A percentile compares a stretch with the other conserved stretches of the same genome.
Evolutionary conservation across 345 rosid genomes (phyloP).

Genomic region (Eucalyptus albens): DNA sequence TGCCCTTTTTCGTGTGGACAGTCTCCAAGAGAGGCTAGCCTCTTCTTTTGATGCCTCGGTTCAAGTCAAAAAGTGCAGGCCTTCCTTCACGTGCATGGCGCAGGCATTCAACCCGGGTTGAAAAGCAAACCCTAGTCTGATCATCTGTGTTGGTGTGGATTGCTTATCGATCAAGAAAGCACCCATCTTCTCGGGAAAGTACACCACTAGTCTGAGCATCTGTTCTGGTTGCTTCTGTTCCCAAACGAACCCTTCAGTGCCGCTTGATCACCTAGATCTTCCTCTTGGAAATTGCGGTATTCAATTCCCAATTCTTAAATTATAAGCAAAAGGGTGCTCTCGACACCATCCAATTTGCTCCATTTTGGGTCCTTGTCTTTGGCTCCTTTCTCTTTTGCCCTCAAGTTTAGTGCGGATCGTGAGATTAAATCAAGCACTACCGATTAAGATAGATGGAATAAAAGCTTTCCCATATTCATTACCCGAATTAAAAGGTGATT

Average conservation of each 20-base stretch:
- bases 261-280: background rate
- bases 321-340: background rate
- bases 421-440: background rate
- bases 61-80: background rate
- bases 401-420: background rate
- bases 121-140: background rate
- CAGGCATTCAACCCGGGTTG: background rate
- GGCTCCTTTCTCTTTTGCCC: background rate
- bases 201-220: background rate
- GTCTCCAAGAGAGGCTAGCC: background rate
- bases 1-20: background rate
- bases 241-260: background rate
- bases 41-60: background rate
- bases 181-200: background rate
- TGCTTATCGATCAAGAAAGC: background rate
- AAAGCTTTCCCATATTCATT: background rate
- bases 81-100: background rate
- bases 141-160: background rate
- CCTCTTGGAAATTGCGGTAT: background rate
- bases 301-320: background rate
- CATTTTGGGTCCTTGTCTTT: background rate
- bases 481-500: background rate
- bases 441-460: background rate
- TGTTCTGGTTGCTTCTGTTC: background rate
- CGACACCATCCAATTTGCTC: background rate